Base-by-base conservation (phyloP, 345 rosid genomes). In the Populus deltoides region DNA sequence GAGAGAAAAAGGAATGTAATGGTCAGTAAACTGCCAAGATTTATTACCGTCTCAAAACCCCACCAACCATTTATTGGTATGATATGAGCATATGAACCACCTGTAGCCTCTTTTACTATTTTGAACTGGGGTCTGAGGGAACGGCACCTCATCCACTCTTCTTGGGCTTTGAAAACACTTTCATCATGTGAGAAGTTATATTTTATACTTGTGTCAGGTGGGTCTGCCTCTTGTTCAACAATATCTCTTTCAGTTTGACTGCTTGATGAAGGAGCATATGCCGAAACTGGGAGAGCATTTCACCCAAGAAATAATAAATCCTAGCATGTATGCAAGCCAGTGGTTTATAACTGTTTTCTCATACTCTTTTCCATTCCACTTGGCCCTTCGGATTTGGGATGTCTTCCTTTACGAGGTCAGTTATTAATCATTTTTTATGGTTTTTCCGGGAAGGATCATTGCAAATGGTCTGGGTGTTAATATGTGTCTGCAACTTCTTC, bases 271-370 rank as follows among this genome's bases (percentile, higher is more conserved):
- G 82, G 97, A 92, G 86, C 86, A 88, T 35, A 81, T 96, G 91
- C 99, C 99, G 3, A 93, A 91, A 82, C 86, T 96, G 62, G 97
- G 99, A 79, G 94, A 90, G 81, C 98, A 96, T 81, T 96, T 93
- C 82, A 84, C 84, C 77, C 82, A 81, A 70, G 95, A 96, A 89
- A 92, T 91, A 97, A 94, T 96, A 80, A 96, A 92, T 86, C 97
- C 99, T 72, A 96, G 98, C 83, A 96, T 96, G 99, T 96, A 96
- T 80, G 98, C 95, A 47, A 96, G 98, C 74, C 98, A 96, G 76
- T 96, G 99, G 98, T 96, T 96, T 90, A 93, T 96, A 75, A 96
- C 99, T 5, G 97, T 96, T 51, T 96, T 96, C 80, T 86, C 98
- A 0, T 93, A 92, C 83, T 96, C 99, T 15, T 91, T 96, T 84